Evolutionary conservation across 805 yeast genomes (phyloP).

Genomic region (Clavispora santaluciae): DNA sequence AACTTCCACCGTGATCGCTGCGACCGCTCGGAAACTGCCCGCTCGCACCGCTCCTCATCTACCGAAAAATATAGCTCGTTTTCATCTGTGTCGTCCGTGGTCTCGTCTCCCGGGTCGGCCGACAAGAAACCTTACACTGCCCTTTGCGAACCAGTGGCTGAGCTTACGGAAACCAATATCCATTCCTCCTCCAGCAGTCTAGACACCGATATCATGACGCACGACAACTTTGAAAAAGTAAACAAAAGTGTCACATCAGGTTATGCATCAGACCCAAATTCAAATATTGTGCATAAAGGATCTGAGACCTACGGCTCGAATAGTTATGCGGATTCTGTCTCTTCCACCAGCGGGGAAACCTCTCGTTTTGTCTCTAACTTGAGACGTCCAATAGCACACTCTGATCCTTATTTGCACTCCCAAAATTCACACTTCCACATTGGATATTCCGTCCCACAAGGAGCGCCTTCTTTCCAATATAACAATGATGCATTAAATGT

Average conservation of each 20-base stretch:
- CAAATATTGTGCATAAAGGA: not conserved
- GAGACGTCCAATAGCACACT: not conserved
- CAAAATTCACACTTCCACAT: not conserved
- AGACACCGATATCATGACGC: too few relatives aligned
- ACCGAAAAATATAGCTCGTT: not conserved
- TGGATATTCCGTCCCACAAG: not conserved
- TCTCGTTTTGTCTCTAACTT: not conserved
- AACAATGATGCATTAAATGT: slow-evolving; percentile 29
- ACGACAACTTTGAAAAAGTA: too few relatives aligned
- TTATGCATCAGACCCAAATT: not conserved
- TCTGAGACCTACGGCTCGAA: not conserved
- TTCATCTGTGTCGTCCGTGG: slow-evolving; percentile 1
- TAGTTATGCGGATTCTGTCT: not conserved
- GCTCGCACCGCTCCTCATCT: not conserved
- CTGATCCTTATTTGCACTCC: slow-evolving; percentile 1
- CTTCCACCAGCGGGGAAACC: not conserved
- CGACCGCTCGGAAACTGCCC: slow-evolving; percentile 22
- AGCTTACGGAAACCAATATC: not conserved
- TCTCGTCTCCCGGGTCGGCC: not conserved
- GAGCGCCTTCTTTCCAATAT: slow-evolving; percentile 6
- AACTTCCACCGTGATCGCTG: slow-evolving; percentile 35
- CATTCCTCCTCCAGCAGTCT: not conserved
- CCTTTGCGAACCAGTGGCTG: not conserved
- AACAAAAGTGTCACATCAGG: not conserved
- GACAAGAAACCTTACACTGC: not conserved